Evolutionary conservation across 2,329 filamentous ascomycete genomes (phyloP).

Genomic region (Sphaerulina musiva): DNA sequence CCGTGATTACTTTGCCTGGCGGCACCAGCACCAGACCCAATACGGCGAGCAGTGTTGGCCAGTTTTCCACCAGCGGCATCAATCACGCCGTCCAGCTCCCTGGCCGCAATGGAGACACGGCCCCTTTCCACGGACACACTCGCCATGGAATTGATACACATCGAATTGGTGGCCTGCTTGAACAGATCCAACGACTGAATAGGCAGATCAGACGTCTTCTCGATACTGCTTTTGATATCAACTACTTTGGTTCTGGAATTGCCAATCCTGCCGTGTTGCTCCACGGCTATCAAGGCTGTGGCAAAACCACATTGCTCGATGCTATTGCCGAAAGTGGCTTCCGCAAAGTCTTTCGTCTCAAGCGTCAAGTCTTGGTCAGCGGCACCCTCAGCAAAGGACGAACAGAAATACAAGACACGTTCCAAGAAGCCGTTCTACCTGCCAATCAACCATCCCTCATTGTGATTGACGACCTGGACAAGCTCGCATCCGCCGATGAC

Average conservation of each 20-base stretch:
- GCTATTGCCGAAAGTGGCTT: constrained; percentile 59
- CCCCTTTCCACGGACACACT: neutral
- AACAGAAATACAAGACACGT: constrained; percentile 55
- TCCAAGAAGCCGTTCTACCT: constrained; percentile 55
- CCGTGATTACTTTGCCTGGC: neutral
- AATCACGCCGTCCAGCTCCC: neutral
- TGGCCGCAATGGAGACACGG: neutral
- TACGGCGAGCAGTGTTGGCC: neutral
- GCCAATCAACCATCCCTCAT: constrained; percentile 66
- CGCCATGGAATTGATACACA: constrained; percentile 28
- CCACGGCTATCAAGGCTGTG: constrained; percentile 76
- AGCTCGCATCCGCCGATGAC: constrained; percentile 55
- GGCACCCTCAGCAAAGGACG: constrained; percentile 41
- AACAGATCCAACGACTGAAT: constrained; percentile 62
- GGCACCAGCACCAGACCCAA: neutral
- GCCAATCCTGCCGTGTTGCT: constrained; percentile 56
- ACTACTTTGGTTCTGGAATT: neutral
- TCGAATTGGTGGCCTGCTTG: constrained; percentile 61
- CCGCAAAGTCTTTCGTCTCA: constrained; percentile 60
- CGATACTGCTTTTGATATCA: neutral
- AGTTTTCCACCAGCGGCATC: neutral
- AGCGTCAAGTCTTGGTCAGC: constrained; percentile 37
- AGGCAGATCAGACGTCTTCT: constrained; percentile 47
- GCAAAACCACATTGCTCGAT: constrained; percentile 70
- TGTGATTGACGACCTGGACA: constrained; percentile 70